Percentiles rank a stretch among this genome's conserved stretches.
Conservation (phyloP, 805 yeast genomes). For the Yamadazyma philogaea region DNA sequence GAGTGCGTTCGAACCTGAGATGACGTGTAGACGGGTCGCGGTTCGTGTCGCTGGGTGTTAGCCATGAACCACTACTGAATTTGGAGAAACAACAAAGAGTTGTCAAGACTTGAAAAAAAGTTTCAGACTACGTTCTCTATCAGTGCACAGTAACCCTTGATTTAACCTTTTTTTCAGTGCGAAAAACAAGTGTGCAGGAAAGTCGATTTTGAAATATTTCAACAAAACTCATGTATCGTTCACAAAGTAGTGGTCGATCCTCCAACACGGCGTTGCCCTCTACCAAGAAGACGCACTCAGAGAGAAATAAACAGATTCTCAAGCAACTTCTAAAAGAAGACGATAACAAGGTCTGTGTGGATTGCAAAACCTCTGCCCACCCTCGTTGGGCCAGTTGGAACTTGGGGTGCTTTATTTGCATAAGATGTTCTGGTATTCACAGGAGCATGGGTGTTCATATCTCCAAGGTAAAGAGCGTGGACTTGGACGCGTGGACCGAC, state of each 20-base stretch:
- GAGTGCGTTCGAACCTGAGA: slow-evolving; percentile 52
- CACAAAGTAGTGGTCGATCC: slow-evolving; percentile 3
- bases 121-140: too few species aligned
- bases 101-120: too few species aligned
- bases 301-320: slow-evolving; percentile 66
- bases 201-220: slow-evolving; percentile 1
- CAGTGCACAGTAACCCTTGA: too few species aligned
- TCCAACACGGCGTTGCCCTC: slow-evolving; percentile 35
- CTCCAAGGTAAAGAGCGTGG: slow-evolving; percentile 88
- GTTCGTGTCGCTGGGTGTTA: neutral
- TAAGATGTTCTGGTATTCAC: slow-evolving; percentile 94
- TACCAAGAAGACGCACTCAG: slow-evolving; percentile 43
- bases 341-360: slow-evolving; percentile 79
- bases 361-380: slow-evolving; percentile 83
- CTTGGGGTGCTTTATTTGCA: slow-evolving; percentile 88
- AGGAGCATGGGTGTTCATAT: slow-evolving; percentile 95
- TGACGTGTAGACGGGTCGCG: slow-evolving; percentile 2
- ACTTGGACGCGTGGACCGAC: slow-evolving; percentile 94
- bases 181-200: slow-evolving; percentile 3
- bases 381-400: slow-evolving; percentile 99
- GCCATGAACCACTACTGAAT: neutral
- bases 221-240: slow-evolving; percentile 1
- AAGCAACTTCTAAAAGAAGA: slow-evolving; percentile 73
- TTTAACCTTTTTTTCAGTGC: neutral
- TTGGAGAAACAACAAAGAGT: too few species aligned